phyloP scores from a whole-genome alignment of 2,329 filamentous ascomycete species.

The Triangularia verruculosa region DNA sequence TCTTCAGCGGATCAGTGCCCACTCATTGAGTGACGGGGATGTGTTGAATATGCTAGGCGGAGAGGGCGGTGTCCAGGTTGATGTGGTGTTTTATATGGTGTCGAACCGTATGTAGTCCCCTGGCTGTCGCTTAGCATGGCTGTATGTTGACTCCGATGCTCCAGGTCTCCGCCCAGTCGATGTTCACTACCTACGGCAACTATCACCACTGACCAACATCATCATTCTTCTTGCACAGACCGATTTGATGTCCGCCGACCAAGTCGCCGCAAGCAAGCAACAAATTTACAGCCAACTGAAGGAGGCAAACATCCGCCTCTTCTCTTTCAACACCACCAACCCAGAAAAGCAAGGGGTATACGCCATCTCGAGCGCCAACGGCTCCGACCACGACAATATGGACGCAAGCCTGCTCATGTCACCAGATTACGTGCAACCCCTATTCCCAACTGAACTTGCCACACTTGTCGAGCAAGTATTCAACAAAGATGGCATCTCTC shows the following conservation, averaged over 20 bases:
- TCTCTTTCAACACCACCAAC: slow-evolving; percentile 55
- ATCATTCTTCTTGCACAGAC: slow-evolving; percentile 77
- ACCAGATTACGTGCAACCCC: slow-evolving; percentile 80
- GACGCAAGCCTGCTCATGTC: slow-evolving; percentile 93
- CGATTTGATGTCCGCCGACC: slow-evolving; percentile 62
- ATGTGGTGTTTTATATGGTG: slow-evolving; percentile 81
- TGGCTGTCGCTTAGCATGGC: neutral
- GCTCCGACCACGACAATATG: slow-evolving; percentile 75
- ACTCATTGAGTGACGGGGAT: slow-evolving; percentile 69
- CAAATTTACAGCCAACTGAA: slow-evolving; percentile 55
- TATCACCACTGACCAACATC: slow-evolving; percentile 75
- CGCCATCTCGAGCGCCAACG: slow-evolving; percentile 71
- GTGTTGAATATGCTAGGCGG: slow-evolving; percentile 75
- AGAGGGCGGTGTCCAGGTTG: slow-evolving; percentile 78
- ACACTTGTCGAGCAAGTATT: slow-evolving; percentile 72
- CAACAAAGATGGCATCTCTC: slow-evolving; percentile 71
- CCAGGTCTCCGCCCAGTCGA: slow-evolving; percentile 63
- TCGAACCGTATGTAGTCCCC: slow-evolving; percentile 57
- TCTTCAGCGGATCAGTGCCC: slow-evolving; percentile 60
- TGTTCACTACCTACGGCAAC: slow-evolving; percentile 65
- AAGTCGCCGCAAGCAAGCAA: slow-evolving; percentile 58
- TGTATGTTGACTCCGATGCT: slow-evolving; percentile 21
- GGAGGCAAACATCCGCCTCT: slow-evolving; percentile 58
- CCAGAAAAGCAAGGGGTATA: slow-evolving; percentile 50
- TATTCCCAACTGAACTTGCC: slow-evolving; percentile 71